Base-by-base conservation (phyloP, 768 basidiomycete species). In the Termitomyces sp. region DNA sequence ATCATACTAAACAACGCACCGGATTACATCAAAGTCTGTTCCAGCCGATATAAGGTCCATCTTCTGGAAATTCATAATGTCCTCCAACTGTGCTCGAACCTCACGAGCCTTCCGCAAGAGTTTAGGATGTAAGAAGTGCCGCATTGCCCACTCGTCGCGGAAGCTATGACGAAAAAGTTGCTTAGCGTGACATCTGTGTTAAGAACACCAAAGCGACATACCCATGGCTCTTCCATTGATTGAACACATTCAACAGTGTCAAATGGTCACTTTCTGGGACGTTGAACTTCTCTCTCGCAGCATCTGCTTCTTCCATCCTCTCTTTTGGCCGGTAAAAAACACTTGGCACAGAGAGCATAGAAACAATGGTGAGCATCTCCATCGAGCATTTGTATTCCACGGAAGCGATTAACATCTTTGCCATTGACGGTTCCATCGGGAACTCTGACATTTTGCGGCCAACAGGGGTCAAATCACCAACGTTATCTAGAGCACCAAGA, bases 41-140 rank as follows among this genome's bases (percentile, higher is more conserved):
- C 96, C 96, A 40, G 85, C 87, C 5, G 94, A 93, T 63, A 92
- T 82, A 21, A 93, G 71, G 48, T 90, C 91, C 89, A 98, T 92
- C 76, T 98, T 98, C 73, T 98, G 95, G 71, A 91, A 90, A 67
- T 97, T 96, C 94, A 98, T 98, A 70, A 99, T 98, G 66, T 99
- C 97, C 67, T 98, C 95, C 15, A 99, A 81, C 74, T 99, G 97
- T 3, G 81, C 83, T 31, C 97, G 85, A 38, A 99, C 97, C 75
- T 99, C 97, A 31, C 96, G 81, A 5, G 91, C 91, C 71, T 99
- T 99, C 42, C 96, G 79, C 37, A 99, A 80, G 41, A 98, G 78
- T 70, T 98, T 98, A 0, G 96, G 96, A 68, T 99, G 97, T 51
- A 98, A 69, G 76, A 98, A 99, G 69, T 99, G 97, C 44, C 91